Conservation (phyloP, 495 filamentous ascomycete species). For the Talaromyces stipitatus region DNA sequence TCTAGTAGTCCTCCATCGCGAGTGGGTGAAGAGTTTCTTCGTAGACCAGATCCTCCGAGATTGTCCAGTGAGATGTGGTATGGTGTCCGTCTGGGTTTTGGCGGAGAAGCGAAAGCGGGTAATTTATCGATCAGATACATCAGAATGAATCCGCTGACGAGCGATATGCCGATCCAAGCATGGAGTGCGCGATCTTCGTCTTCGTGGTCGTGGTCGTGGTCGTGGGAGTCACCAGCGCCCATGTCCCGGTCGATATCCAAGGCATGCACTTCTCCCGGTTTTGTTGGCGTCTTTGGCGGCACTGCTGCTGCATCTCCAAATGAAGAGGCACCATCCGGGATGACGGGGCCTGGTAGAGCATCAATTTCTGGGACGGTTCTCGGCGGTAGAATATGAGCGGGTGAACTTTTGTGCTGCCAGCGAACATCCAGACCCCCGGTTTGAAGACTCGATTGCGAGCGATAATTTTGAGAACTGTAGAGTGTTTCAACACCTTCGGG, state of each 20-base stretch:
- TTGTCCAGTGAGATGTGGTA: slow-evolving; percentile 80
- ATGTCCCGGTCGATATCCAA: slow-evolving; percentile 16
- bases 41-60: slow-evolving; percentile 48
- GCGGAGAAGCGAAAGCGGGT: slow-evolving; percentile 58
- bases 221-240: slow-evolving; percentile 26
- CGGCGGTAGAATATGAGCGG: slow-evolving; percentile 9
- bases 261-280: slow-evolving; percentile 11
- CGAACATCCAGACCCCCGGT: slow-evolving; percentile 18
- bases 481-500: slow-evolving; percentile 93
- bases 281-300: background rate
- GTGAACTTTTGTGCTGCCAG: slow-evolving; percentile 24
- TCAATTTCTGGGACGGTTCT: slow-evolving; percentile 5
- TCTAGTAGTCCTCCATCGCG: slow-evolving; percentile 33
- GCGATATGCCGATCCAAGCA: slow-evolving; percentile 74
- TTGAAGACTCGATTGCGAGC: slow-evolving; percentile 22
- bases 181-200: slow-evolving; percentile 45
- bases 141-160: slow-evolving; percentile 84
- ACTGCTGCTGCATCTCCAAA: slow-evolving; percentile 13
- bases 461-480: slow-evolving; percentile 49
- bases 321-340: slow-evolving; percentile 10
- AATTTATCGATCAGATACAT: slow-evolving; percentile 96
- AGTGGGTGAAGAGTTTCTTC: slow-evolving; percentile 41
- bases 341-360: slow-evolving; percentile 16
- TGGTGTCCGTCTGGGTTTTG: slow-evolving; percentile 43
- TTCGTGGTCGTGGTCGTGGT: slow-evolving; percentile 21